These are phyloP conservation scores for Rheum nobile DNA, from an alignment of 148 eudicot genomes.

Conservation along the genomic window DNA sequence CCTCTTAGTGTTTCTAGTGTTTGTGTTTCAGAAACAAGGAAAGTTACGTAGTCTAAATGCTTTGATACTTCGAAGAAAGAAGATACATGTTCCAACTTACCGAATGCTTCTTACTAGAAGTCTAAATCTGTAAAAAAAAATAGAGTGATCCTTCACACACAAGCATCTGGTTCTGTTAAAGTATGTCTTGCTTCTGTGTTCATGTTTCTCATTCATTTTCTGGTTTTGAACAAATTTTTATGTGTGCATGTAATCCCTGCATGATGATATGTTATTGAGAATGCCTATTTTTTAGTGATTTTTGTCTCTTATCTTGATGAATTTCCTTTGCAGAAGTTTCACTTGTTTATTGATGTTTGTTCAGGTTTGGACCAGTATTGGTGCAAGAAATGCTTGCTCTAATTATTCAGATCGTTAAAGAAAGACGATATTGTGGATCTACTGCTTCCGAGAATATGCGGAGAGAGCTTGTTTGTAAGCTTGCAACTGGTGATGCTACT, in stretches of 20 bases:
- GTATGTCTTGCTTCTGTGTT: not conserved
- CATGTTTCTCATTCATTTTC: not conserved
- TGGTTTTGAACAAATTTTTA: not conserved
- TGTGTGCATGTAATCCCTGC: not conserved
- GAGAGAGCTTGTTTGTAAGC: constrained; percentile 80
- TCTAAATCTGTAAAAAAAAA: not conserved
- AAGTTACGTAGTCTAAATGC: not conserved
- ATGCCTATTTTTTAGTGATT: not conserved
- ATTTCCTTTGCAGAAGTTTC: not conserved
- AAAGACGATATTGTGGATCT: constrained; percentile 83
- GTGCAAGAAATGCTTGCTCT: constrained; percentile 82
- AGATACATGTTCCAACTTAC: not conserved
- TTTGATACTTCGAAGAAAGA: not conserved
- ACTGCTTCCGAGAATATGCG: constrained; percentile 57
- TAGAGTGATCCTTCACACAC: not conserved
- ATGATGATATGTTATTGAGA: not conserved
- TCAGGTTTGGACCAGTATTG: constrained; percentile 80
- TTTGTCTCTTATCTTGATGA: not conserved
- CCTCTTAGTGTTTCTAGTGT: not conserved
- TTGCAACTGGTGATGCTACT: constrained; percentile 81
- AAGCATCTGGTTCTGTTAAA: not conserved
- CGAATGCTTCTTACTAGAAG: not conserved
- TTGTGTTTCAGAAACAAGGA: not conserved
- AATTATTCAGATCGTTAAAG: constrained; percentile 79
- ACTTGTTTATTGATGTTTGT: constrained; percentile 8